Conservation (phyloP, 441 rosid genomes). For the Pelargonium cotyledonis region DNA sequence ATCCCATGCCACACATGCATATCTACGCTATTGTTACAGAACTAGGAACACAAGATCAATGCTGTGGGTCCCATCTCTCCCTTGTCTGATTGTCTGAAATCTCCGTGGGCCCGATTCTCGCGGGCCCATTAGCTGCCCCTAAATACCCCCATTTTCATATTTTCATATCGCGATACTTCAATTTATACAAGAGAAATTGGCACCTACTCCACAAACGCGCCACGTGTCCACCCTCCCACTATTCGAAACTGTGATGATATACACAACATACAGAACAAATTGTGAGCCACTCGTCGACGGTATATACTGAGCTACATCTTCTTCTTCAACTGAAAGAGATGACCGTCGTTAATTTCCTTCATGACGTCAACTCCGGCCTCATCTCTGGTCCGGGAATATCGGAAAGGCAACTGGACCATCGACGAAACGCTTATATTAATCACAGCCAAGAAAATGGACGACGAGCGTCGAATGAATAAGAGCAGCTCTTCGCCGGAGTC, state of each 20-base stretch:
- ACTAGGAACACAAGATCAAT: too few species aligned
- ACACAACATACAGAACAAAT: neutral
- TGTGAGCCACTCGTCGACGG: neutral
- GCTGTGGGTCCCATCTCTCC: too few species aligned
- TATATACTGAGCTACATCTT: too few species aligned
- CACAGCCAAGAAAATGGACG: constrained; percentile 43
- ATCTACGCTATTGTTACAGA: too few species aligned
- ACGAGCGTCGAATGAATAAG: constrained; percentile 29
- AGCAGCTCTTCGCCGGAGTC: too few species aligned
- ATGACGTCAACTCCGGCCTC: neutral
- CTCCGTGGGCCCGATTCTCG: neutral
- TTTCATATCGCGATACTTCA: neutral
- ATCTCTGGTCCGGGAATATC: constrained; percentile 28
- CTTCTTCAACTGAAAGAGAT: too few species aligned
- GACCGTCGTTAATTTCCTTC: neutral
- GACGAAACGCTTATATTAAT: constrained; percentile 40
- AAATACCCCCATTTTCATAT: neutral
- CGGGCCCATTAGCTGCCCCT: neutral
- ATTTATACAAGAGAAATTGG: too few species aligned
- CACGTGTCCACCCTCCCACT: too few species aligned
- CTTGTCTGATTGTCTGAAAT: too few species aligned
- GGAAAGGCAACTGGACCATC: constrained; percentile 45
- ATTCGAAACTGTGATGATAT: neutral
- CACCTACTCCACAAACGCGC: too few species aligned
- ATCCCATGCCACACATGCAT: too few species aligned